Evolutionary conservation across 495 filamentous ascomycete genomes (phyloP).

Genomic region (Podospora sp.): DNA sequence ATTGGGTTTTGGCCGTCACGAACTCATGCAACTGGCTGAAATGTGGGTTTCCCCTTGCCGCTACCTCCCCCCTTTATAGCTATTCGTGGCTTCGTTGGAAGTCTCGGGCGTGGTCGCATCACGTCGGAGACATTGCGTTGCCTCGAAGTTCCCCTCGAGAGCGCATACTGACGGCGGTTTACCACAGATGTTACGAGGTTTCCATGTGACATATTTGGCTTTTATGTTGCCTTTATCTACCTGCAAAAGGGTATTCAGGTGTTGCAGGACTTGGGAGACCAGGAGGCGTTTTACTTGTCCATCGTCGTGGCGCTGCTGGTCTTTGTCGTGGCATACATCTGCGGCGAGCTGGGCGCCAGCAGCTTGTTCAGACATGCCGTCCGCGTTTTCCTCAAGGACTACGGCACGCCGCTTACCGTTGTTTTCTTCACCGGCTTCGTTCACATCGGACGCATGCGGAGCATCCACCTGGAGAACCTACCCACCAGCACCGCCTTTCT

Average conservation of each 20-base stretch:
- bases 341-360: constrained; percentile 68
- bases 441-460: constrained; percentile 76
- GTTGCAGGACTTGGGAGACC: constrained; percentile 58
- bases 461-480: constrained; percentile 64
- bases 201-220: constrained; percentile 85
- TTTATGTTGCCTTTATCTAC: constrained; percentile 87
- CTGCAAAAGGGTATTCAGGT: constrained; percentile 84
- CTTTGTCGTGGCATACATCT: constrained; percentile 69
- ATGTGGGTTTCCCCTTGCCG: too few relatives aligned
- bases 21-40: constrained; percentile 79
- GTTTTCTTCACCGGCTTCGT: constrained; percentile 89
- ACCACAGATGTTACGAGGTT: constrained; percentile 85
- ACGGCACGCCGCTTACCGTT: constrained; percentile 79
- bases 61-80: too few relatives aligned
- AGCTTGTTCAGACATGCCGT: constrained; percentile 70
- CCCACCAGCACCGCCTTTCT: constrained; percentile 79
- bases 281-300: constrained; percentile 70
- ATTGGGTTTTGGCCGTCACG: constrained; percentile 76
- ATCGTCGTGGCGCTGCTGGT: constrained; percentile 74
- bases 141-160: too few relatives aligned
- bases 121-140: too few relatives aligned
- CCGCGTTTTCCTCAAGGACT: constrained; percentile 80
- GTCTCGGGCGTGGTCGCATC: too few relatives aligned
- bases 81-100: too few relatives aligned
- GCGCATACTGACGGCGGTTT: too few relatives aligned